Base-by-base conservation (phyloP, 2,329 filamentous ascomycete species). In the Chrysoporthe deuterocubensis region DNA sequence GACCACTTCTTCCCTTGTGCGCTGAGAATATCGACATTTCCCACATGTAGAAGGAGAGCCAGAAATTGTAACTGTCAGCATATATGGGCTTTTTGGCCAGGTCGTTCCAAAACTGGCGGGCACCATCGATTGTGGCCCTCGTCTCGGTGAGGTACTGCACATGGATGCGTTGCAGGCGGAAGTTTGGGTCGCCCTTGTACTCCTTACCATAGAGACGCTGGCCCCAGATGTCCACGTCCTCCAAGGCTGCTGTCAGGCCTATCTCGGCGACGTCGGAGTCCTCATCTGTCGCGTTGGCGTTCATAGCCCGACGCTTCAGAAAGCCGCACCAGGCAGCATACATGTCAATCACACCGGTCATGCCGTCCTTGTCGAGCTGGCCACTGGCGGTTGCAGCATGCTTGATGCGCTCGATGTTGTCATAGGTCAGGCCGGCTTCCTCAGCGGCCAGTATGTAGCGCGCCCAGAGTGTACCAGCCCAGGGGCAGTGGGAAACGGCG, bases 311-410 rank as follows among this genome's bases (percentile, higher is more conserved):
- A 34, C 96, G 91, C 72, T 95, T 93, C 26, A 99, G 85, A 73
- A 95, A 98, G 62, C 93, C 94, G 75, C 95, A 97, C 96, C 96
- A 99, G 0, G 94, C 91, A 64, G 93, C 89, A 75, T 97, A 94
- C 75, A 98, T 93, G 74, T 97, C 93, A 68, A 98, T 87, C 43
- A 97, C 89, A 72, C 94, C 92, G 62, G 93, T 89, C 85, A 97
- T 91, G 34, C 94, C 94, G 70, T 93, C 90, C 71, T 92, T 90
- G 76, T 97, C 94, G 5, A 98, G 84, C 54, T 96, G 84, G 9
- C 93, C 90, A 34, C 93, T 93, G 75, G 90, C 93, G 0, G 94
- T 98, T 7, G 96, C 96, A 56, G 90, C 90, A 78, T 97, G 93
- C 79, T 99, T 99, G 77, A 97, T 94, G 52, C 89, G 86, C 73